Evolutionary conservation across 768 basidiomycete species (phyloP), one percentile per base, ranked within the genome.

Genomic region (Lactarius evosmus): DNA sequence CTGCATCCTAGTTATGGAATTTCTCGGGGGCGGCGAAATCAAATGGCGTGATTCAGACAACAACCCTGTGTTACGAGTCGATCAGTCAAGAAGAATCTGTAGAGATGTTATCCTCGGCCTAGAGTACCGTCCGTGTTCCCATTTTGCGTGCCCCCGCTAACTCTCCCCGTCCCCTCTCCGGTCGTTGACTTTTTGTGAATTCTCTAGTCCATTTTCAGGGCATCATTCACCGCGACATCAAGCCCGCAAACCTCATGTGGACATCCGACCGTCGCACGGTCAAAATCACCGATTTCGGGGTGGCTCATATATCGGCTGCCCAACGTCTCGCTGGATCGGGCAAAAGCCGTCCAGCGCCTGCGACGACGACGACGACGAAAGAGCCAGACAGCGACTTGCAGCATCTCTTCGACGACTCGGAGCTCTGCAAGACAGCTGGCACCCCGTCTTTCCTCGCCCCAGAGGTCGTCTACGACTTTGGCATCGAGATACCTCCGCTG

Each of bases 211-310:
- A 99, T 73, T 85, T 89, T 71, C 95, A 98, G 72, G 97, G 96
- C 27, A 98, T 99, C 74, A 98, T 99, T 56, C 97, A 99, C 76
- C 92, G 97, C 62, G 97, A 99, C 77, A 98, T 99, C 79, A 99
- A 99, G 73, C 97, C 97, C 30, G 93, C 95, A 52, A 99, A 99
- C 75, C 85, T 99, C 27, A 82, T 99, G 32, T 94, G 92, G 87
- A 89, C 90, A 3, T 81, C 82, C 30, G 91, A 96, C 77, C 87
- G 91, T 58, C 84, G 85, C 63, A 85, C 84, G 62, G 95, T 98
- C 76, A 99, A 99, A 77, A 98, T 99, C 65, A 93, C 89, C 30
- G 97, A 99, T 76, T 98, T 99, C 75, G 97, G 97, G 58, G 94
- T 97, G 58, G 95, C 96, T 17, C 93, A 96, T 73, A 95, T 96